Base-by-base conservation (phyloP, 2,329 filamentous ascomycete species). In the Cytospora mali region DNA sequence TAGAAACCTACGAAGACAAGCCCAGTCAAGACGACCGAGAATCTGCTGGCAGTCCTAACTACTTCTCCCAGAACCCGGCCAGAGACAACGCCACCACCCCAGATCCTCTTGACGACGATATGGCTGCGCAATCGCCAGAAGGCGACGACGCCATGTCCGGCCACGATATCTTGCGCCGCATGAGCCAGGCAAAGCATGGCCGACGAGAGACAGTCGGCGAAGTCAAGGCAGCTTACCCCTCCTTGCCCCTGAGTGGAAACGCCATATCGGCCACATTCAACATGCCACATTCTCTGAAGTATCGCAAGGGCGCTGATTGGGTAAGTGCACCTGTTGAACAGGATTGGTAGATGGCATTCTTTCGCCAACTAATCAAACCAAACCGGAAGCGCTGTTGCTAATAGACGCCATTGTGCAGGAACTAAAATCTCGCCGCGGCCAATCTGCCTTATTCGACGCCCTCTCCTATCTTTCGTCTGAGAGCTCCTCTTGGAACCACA, bases 371-470 rank as follows among this genome's bases (percentile, higher is more conserved):
- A 31, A 4, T 3, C 16, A 46, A 9, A 6, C n/a, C n/a, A 5
- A 29, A 10, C 10, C 23, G 5, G n/a, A 18, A 23, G 2, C 27
- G 14, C 13, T 18, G 11, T 28, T 59, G 51, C 60, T 62, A 33
- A 62, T 31, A n/a, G n/a, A n/a, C n/a, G 4, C 27, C 14, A 25
- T 16, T 14, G 10, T 59, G 27, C 66, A 94, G 91, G 86, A 91
- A 72, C 79, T 97, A 61, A 87, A 86, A 69, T 81, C 87, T 65
- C 90, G 93, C 28, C 89, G 90, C 65, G 94, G 94, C 61, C 94
- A 93, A 63, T 97, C 94, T 14, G 93, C 94, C 18, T 84, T 98
- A 35, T 96, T 96, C 76, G 93, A 97, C 75, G 93, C 93, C 11
- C 93, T 98, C 71, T 86, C 89, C 61, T 89, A 96, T 76, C 86